These are phyloP conservation scores for Rubus idaeus DNA, from an alignment of 306 rosid species.

Conservation along the genomic window DNA sequence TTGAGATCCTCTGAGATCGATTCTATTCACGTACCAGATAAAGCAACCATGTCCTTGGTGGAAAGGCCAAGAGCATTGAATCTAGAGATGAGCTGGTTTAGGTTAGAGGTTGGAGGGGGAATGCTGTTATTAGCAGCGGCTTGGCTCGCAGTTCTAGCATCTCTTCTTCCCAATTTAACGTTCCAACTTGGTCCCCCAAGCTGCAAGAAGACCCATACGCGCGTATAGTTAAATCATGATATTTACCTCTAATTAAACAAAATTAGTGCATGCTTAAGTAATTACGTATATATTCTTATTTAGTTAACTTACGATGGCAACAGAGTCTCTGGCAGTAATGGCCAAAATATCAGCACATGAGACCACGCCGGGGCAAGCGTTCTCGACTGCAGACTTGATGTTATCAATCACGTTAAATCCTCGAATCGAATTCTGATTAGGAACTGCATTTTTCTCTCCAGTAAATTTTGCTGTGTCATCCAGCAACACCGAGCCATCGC, in stretches of 20 bases:
- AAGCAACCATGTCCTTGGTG: constrained; percentile 69
- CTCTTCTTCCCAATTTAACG: constrained; percentile 89
- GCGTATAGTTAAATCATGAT: not conserved
- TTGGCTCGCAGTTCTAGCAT: constrained; percentile 57
- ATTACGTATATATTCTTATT: not conserved
- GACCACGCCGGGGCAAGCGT: constrained; percentile 64
- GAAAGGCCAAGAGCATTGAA: constrained; percentile 71
- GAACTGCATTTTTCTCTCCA: constrained; percentile 76
- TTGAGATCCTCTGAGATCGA: not conserved
- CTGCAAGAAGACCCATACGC: constrained; percentile 25
- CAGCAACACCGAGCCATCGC: constrained; percentile 82
- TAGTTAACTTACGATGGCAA: constrained; percentile 37
- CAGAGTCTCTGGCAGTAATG: constrained; percentile 71
- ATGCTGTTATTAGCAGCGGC: constrained; percentile 70
- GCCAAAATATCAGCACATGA: constrained; percentile 89
- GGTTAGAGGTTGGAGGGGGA: constrained; percentile 67
- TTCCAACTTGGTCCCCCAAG: constrained; percentile 86
- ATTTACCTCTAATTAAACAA: not conserved
- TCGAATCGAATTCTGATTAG: constrained; percentile 68
- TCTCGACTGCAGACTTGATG: constrained; percentile 70
- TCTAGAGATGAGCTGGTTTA: constrained; percentile 57
- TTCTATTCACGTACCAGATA: constrained; percentile 46
- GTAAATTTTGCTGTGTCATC: constrained; percentile 70
- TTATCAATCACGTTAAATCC: constrained; percentile 77
- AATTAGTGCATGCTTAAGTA: not conserved